Conservation (phyloP, 805 yeast species). For the Kazachstania africana region DNA sequence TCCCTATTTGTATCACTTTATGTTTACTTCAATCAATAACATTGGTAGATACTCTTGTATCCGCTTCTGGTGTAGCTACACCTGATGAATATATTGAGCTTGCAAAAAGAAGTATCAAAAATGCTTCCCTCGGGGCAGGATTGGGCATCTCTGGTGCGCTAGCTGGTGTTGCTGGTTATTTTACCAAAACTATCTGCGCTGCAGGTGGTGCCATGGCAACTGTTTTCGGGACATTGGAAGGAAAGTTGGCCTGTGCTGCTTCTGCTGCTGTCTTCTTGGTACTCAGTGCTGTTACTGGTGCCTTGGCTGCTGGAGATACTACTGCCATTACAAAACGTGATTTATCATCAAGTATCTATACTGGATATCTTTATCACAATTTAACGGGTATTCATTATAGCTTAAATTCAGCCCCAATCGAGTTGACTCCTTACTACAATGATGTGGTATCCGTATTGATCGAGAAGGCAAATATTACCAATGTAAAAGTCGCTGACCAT, state of each 20-base stretch:
- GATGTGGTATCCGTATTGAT: background rate
- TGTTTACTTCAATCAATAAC: too few species aligned
- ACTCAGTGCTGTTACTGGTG: background rate
- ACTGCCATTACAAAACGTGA: background rate
- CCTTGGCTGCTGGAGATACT: background rate
- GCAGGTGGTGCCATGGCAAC: background rate
- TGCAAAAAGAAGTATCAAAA: slow-evolving; percentile 1
- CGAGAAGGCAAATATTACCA: background rate
- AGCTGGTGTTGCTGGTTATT: background rate
- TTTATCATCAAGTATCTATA: background rate
- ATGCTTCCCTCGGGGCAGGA: background rate
- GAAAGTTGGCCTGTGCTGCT: too few species aligned
- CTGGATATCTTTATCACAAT: background rate
- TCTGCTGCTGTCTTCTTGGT: too few species aligned
- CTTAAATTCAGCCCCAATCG: background rate
- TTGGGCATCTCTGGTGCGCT: background rate
- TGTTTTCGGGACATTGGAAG: too few species aligned
- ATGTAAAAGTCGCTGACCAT: background rate
- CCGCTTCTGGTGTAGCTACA: too few species aligned
- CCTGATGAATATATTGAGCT: too few species aligned
- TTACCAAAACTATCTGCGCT: background rate
- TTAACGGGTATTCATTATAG: background rate
- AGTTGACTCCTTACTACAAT: background rate
- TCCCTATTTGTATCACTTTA: too few species aligned
- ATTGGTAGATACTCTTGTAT: too few species aligned